A percentile compares a stretch with the other conserved stretches of the same genome.
Evolutionary conservation across 106 monocot genomes (phyloP).

Genomic region (Agapanthus africanus): DNA sequence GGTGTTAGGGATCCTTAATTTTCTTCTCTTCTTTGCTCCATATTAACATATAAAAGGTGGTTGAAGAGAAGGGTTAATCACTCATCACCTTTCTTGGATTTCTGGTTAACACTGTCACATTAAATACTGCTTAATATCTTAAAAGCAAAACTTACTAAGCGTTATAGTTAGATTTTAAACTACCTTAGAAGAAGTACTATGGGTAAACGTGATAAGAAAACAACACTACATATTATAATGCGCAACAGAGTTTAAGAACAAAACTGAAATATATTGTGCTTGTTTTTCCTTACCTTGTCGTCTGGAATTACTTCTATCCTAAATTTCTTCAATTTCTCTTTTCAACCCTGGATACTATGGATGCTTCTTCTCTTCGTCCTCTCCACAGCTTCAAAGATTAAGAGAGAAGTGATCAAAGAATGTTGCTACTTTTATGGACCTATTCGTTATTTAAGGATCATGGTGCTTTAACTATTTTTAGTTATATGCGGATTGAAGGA

Average conservation of each 20-base stretch:
- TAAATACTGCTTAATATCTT: not conserved
- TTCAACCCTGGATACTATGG: not conserved
- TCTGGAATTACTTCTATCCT: not conserved
- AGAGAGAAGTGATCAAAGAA: not conserved
- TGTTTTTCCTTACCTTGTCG: not conserved
- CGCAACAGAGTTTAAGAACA: not conserved
- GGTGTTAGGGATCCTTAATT: not conserved
- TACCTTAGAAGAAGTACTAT: no score
- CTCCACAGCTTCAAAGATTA: not conserved
- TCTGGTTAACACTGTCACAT: not conserved
- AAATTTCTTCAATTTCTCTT: not conserved
- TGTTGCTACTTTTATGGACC: not conserved
- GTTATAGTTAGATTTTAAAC: no score
- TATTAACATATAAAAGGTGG: constrained; percentile 1
- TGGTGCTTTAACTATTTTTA: not conserved
- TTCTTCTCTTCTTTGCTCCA: not conserved
- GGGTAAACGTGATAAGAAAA: not conserved
- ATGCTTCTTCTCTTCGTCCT: not conserved
- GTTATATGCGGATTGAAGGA: not conserved
- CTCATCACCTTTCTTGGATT: not conserved
- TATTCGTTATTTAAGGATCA: not conserved
- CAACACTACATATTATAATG: not conserved
- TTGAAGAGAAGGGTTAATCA: not conserved
- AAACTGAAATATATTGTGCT: not conserved
- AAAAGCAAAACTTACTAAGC: no score